Evolutionary conservation across 441 rosid species (phyloP).

Genomic region (Syzygium syzygioides): DNA sequence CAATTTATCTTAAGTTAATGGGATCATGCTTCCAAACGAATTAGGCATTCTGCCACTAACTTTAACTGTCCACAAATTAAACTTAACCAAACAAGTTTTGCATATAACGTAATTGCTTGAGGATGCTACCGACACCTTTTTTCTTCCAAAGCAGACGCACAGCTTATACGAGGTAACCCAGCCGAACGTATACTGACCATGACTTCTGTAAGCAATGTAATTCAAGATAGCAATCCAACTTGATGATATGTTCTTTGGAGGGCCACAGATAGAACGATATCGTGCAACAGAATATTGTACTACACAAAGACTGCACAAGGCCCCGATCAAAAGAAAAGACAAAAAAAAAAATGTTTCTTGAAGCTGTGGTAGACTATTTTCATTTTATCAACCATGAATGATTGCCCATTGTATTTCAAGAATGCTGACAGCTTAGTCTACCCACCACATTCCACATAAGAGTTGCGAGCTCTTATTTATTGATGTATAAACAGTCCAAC

Average conservation of each 20-base stretch:
- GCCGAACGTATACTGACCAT: background rate
- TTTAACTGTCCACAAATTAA: background rate
- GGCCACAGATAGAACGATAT: background rate
- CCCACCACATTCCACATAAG: background rate
- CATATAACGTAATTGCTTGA: background rate
- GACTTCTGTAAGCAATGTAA: background rate
- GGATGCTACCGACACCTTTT: background rate
- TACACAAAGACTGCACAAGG: background rate
- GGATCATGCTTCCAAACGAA: background rate
- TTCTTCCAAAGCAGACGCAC: background rate
- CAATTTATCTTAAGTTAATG: background rate
- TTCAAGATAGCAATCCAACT: background rate
- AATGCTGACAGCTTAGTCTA: background rate
- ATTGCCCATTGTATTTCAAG: background rate
- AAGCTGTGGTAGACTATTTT: background rate
- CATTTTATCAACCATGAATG: background rate
- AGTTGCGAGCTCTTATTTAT: background rate
- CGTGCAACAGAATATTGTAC: background rate
- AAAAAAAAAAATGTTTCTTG: background rate
- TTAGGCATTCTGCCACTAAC: background rate
- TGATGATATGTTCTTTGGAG: background rate
- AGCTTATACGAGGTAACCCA: background rate
- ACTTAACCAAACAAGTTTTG: background rate
- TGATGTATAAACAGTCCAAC: background rate
- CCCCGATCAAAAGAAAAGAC: background rate